These are phyloP conservation scores for Phytophthora vignae DNA, from an alignment of 352 stramenopile species.

Conservation along the genomic window DNA sequence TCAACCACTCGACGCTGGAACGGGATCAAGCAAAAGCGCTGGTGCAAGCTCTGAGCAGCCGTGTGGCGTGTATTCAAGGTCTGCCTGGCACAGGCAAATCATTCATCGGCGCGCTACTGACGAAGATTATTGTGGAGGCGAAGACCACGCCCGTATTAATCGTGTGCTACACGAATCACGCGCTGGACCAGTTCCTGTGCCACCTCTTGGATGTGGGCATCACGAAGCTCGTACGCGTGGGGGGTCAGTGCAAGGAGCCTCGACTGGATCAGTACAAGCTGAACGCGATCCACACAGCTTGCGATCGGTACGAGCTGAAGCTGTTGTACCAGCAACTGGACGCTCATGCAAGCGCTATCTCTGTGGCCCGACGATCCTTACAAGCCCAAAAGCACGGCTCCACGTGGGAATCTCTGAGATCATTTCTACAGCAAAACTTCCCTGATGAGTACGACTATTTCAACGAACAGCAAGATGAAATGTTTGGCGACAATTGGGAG, in stretches of 20 bases:
- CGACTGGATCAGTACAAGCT: slow-evolving; percentile 51
- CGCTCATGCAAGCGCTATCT: slow-evolving; percentile 31
- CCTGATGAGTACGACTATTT: slow-evolving; percentile 43
- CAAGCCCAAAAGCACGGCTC: slow-evolving; percentile 21
- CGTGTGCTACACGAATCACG: slow-evolving; percentile 93
- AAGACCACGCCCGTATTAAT: slow-evolving; percentile 67
- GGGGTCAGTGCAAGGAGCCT: slow-evolving; percentile 72
- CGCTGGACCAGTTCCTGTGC: slow-evolving; percentile 91
- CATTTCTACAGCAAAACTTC: slow-evolving; percentile 43
- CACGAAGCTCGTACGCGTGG: slow-evolving; percentile 76
- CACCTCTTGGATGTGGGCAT: slow-evolving; percentile 68
- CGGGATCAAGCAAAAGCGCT: slow-evolving; percentile 68
- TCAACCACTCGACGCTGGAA: slow-evolving; percentile 51
- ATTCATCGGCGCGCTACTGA: slow-evolving; percentile 85
- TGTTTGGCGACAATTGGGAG: slow-evolving; percentile 42
- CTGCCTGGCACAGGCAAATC: slow-evolving; percentile 85
- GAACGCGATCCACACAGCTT: slow-evolving; percentile 31
- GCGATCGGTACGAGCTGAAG: slow-evolving; percentile 36
- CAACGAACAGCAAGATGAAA: slow-evolving; percentile 25
- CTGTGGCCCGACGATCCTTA: slow-evolving; percentile 9
- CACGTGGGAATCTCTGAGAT: slow-evolving; percentile 40
- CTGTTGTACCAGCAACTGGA: slow-evolving; percentile 44
- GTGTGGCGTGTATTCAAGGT: slow-evolving; percentile 84
- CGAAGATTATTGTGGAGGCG: slow-evolving; percentile 64
- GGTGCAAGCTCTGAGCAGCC: slow-evolving; percentile 71